These are phyloP conservation scores for Pseudotsuga menziesii DNA, from an alignment of 75 land plant genomes.

Conservation along the genomic window DNA sequence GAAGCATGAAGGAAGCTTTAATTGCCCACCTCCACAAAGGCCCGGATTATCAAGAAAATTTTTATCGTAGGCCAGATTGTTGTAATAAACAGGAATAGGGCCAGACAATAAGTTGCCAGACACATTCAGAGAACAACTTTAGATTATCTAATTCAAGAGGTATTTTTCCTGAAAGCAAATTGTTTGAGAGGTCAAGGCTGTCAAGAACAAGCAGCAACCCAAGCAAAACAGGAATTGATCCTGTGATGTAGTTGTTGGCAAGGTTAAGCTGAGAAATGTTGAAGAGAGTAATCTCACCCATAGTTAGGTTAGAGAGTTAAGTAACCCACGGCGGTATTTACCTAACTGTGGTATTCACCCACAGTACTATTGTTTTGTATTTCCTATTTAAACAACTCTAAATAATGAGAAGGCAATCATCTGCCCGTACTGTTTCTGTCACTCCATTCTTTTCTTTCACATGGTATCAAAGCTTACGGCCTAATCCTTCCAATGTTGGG, in stretches of 20 bases:
- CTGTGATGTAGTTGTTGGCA: slow-evolving; percentile 35
- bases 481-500: too few species aligned
- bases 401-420: too few species aligned
- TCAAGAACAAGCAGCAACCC: slow-evolving; percentile 24
- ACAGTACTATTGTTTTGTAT: too few species aligned
- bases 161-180: slow-evolving; percentile 38
- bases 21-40: slow-evolving; percentile 5
- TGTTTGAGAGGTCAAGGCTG: slow-evolving; percentile 37
- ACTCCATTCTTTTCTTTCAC: too few species aligned
- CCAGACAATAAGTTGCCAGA: slow-evolving; percentile 43
- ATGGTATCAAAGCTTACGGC: too few species aligned
- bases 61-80: slow-evolving; percentile 17
- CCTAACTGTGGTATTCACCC: too few species aligned
- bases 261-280: slow-evolving; percentile 24
- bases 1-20: not conserved
- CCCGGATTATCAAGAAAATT: slow-evolving; percentile 44
- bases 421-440: too few species aligned
- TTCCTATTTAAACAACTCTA: too few species aligned
- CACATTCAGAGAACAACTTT: slow-evolving; percentile 32
- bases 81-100: slow-evolving; percentile 15
- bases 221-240: slow-evolving; percentile 40
- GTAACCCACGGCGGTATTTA: too few species aligned
- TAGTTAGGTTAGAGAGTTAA: too few species aligned
- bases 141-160: slow-evolving; percentile 29
- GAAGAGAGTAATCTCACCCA: too few species aligned